A percentile compares a stretch with the other conserved stretches of the same genome.
Evolutionary conservation across 257 asterid species (phyloP).

Genomic region (Petunia secreta): DNA sequence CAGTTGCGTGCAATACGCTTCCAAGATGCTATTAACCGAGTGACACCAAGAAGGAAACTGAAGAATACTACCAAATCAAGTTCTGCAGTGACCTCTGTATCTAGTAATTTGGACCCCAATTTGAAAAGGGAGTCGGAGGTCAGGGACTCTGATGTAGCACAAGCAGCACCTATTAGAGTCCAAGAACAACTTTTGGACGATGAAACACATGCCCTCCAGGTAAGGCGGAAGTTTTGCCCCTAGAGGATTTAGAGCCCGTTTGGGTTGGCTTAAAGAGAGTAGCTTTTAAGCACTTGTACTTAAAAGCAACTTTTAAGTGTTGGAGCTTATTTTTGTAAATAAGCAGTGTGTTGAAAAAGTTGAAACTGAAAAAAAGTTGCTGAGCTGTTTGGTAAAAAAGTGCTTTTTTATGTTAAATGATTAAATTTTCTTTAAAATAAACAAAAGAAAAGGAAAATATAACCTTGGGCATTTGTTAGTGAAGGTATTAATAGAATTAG

Average conservation of each 20-base stretch:
- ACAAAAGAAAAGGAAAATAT: no score
- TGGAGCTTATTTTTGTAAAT: no score
- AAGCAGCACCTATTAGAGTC: constrained; percentile 56
- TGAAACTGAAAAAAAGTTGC: constrained; percentile 13
- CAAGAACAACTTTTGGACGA: constrained; percentile 81
- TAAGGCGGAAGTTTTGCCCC: constrained; percentile 25
- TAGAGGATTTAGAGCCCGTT: neutral
- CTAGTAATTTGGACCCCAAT: constrained; percentile 36
- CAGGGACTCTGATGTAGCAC: constrained; percentile 50
- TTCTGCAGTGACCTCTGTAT: constrained; percentile 42
- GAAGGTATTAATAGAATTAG: no score
- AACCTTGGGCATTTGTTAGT: no score
- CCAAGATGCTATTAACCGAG: constrained; percentile 89
- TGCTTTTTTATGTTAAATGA: no score
- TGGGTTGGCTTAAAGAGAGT: neutral
- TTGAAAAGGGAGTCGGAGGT: constrained; percentile 45
- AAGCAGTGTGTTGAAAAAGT: neutral
- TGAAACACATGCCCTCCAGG: constrained; percentile 95
- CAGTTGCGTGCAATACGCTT: constrained; percentile 91
- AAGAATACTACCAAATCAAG: constrained; percentile 40
- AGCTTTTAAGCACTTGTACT: no score
- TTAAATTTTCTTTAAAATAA: no score
- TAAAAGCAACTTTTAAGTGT: no score
- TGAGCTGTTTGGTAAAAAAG: neutral
- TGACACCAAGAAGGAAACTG: constrained; percentile 73